Evolutionary conservation across 768 basidiomycete genomes (phyloP).

Genomic region (Trametes sanguinea): DNA sequence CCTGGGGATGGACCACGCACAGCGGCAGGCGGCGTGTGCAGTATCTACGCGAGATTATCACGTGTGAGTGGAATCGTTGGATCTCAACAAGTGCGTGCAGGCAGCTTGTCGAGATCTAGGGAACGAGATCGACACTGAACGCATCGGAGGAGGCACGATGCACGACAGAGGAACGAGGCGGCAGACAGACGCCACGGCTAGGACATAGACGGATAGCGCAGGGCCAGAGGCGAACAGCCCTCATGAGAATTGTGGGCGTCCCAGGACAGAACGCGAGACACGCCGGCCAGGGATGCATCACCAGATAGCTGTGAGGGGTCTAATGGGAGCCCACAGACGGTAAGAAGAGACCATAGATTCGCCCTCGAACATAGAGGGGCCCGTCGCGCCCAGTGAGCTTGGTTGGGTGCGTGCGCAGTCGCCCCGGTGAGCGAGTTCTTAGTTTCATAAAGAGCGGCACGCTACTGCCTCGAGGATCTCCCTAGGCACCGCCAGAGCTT

Average conservation of each 20-base stretch:
- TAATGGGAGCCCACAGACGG: background rate
- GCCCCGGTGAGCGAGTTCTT: conserved; percentile 5
- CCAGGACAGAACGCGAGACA: conserved; percentile 2
- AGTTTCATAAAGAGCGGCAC: conserved; percentile 15
- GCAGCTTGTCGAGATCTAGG: conserved; percentile 12
- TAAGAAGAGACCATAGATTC: conserved; percentile 8
- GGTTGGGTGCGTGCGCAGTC: conserved; percentile 3
- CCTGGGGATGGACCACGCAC: background rate
- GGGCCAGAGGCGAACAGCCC: conserved; percentile 4
- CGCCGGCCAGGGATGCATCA: conserved; percentile 10
- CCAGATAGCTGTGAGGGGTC: background rate
- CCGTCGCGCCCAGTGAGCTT: conserved; percentile 1
- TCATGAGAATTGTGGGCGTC: conserved; percentile 6
- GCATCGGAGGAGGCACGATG: background rate
- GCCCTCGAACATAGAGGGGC: background rate
- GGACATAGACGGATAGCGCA: background rate
- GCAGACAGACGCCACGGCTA: background rate
- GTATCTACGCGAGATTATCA: conserved; percentile 19
- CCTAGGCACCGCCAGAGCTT: conserved; percentile 13
- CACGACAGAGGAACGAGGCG: conserved; percentile 12
- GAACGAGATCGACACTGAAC: conserved; percentile 14
- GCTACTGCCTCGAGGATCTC: conserved; percentile 10
- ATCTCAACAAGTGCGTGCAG: conserved; percentile 1
- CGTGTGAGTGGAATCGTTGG: conserved; percentile 10
- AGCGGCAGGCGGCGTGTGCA: background rate